Conservation (phyloP, 208 protist species). For the Naegleria gruberi region DNA sequence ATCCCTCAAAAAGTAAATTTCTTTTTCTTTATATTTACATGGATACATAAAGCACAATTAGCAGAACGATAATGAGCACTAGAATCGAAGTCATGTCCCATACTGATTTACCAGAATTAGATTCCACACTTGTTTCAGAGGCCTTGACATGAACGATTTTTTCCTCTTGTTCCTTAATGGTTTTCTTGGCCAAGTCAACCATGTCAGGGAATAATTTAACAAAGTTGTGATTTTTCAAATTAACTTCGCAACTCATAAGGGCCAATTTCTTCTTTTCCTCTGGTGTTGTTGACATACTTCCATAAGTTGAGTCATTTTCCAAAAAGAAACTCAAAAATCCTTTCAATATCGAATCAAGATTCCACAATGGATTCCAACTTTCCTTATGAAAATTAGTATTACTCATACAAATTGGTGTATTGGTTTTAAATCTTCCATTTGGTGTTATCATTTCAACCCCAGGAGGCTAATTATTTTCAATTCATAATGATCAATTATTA, state of each 20-base stretch:
- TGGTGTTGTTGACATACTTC: constrained; percentile 37
- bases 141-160: background rate
- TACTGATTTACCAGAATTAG: background rate
- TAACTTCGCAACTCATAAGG: background rate
- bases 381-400: constrained; percentile 75
- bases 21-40: background rate
- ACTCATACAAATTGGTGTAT: constrained; percentile 58
- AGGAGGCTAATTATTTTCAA: too few relatives aligned
- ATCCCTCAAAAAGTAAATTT: too few relatives aligned
- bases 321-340: constrained; percentile 69
- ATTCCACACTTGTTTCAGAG: background rate
- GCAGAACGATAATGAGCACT: background rate
- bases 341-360: constrained; percentile 59
- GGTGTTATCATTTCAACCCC: constrained; percentile 68
- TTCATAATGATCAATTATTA: too few relatives aligned
- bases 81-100: background rate
- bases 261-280: constrained; percentile 32
- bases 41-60: background rate
- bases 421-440: constrained; percentile 61
- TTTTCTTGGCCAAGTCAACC: background rate
- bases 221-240: background rate
- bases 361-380: constrained; percentile 73
- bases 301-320: constrained; percentile 47
- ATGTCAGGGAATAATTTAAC: background rate
- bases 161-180: background rate